Evolutionary conservation across 163 green algal species (phyloP).

Genomic region (Volvox carteri): DNA sequence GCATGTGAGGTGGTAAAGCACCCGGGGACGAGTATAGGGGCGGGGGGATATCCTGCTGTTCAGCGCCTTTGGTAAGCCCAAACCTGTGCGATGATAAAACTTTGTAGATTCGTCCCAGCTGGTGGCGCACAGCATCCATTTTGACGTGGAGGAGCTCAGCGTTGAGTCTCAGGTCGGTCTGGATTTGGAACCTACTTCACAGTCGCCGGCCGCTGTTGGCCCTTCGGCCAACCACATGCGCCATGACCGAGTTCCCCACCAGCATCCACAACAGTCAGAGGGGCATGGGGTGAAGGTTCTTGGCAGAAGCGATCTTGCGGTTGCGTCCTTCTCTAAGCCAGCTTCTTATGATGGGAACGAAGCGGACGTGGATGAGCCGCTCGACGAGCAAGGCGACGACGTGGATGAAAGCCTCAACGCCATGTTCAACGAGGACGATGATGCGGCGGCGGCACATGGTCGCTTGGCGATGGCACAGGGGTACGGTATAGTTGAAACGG

Average conservation of each 20-base stretch:
- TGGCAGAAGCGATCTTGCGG: background rate
- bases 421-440: background rate
- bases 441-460: background rate
- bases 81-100: too few relatives aligned
- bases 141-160: slow-evolving; percentile 35
- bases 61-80: too few relatives aligned
- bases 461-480: background rate
- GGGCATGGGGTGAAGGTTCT: slow-evolving; percentile 28
- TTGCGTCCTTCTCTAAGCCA: slow-evolving; percentile 9
- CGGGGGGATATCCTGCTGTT: too few relatives aligned
- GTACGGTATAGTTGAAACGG: background rate
- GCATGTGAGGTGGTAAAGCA: too few relatives aligned
- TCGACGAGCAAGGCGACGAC: background rate
- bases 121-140: slow-evolving; percentile 35
- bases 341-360: slow-evolving; percentile 35
- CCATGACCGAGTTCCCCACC: background rate
- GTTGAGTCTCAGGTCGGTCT: slow-evolving; percentile 17
- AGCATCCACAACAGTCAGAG: slow-evolving; percentile 24
- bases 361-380: slow-evolving; percentile 46
- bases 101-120: slow-evolving; percentile 31
- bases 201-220: background rate
- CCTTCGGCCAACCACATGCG: background rate
- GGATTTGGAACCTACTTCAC: background rate
- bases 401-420: background rate
- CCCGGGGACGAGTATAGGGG: too few relatives aligned